Percentiles rank a stretch among this genome's conserved stretches.
Evolutionary conservation across 495 filamentous ascomycete genomes (phyloP).

Genomic region (Neurospora sp.): DNA sequence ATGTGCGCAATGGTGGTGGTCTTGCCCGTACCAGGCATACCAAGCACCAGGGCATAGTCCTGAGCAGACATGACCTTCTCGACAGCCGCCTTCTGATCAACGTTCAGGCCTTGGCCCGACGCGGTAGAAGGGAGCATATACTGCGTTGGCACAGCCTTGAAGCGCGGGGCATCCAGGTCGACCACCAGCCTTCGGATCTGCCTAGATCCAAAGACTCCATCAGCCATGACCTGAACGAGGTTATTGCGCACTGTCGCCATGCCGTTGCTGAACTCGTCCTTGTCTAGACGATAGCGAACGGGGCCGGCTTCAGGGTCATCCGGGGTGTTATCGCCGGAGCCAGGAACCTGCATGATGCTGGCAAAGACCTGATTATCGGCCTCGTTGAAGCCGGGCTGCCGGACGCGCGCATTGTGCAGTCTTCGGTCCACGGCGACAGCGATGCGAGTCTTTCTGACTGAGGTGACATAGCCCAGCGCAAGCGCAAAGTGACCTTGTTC

Average conservation of each 20-base stretch:
- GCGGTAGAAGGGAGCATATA: slow-evolving; percentile 45
- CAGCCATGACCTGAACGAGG: slow-evolving; percentile 81
- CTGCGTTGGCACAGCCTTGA: slow-evolving; percentile 53
- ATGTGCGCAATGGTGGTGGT: slow-evolving; percentile 97
- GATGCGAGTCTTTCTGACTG: slow-evolving; percentile 61
- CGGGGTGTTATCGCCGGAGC: slow-evolving; percentile 41
- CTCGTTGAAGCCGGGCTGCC: slow-evolving; percentile 61
- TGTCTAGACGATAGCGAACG: slow-evolving; percentile 76
- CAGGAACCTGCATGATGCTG: slow-evolving; percentile 82
- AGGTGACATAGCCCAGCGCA: slow-evolving; percentile 78
- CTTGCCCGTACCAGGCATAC: slow-evolving; percentile 97
- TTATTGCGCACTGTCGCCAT: slow-evolving; percentile 94
- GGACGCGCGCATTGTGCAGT: slow-evolving; percentile 76
- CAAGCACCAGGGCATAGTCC: slow-evolving; percentile 89
- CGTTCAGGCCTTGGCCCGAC: slow-evolving; percentile 48
- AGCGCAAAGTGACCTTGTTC: slow-evolving; percentile 91
- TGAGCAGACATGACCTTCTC: slow-evolving; percentile 89
- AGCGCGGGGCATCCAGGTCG: slow-evolving; percentile 58
- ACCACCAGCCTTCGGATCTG: slow-evolving; percentile 71
- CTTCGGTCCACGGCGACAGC: slow-evolving; percentile 80
- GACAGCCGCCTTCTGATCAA: slow-evolving; percentile 77
- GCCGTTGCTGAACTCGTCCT: slow-evolving; percentile 96
- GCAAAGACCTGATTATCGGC: slow-evolving; percentile 71
- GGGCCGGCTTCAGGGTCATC: slow-evolving; percentile 40
- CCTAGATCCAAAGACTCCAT: slow-evolving; percentile 57